phyloP scores from a whole-genome alignment of 2,329 filamentous ascomycete genomes.

The Pleoardoris graminearum region DNA sequence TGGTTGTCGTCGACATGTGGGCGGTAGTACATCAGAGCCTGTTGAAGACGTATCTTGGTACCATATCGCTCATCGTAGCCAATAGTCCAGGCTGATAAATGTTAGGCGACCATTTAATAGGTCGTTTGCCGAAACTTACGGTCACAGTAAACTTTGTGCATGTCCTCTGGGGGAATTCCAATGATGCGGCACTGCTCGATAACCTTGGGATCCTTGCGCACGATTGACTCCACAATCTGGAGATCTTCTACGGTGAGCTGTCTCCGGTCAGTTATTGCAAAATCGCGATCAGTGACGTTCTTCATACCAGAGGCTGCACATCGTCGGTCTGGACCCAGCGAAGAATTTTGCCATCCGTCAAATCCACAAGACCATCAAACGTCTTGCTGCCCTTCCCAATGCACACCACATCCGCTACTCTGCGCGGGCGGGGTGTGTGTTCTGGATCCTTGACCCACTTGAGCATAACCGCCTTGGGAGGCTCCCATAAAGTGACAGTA shows the following conservation, averaged over 20 bases:
- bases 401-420: slow-evolving; percentile 80
- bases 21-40: slow-evolving; percentile 94
- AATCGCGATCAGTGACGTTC: no score
- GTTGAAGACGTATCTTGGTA: slow-evolving; percentile 76
- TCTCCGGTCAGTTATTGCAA: slow-evolving; percentile 6
- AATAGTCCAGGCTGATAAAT: slow-evolving; percentile 76
- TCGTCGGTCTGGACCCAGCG: slow-evolving; percentile 76
- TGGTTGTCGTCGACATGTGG: slow-evolving; percentile 84
- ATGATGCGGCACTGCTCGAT: slow-evolving; percentile 87
- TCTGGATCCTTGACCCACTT: slow-evolving; percentile 72
- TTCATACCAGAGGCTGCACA: slow-evolving; percentile 74
- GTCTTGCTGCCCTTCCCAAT: slow-evolving; percentile 79
- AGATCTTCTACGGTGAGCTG: slow-evolving; percentile 91
- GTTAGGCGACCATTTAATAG: slow-evolving; percentile 15
- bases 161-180: slow-evolving; percentile 78
- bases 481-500: slow-evolving; percentile 81
- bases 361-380: slow-evolving; percentile 79
- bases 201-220: slow-evolving; percentile 78
- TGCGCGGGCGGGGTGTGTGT: slow-evolving; percentile 63
- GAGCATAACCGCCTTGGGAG: slow-evolving; percentile 81
- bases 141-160: slow-evolving; percentile 96
- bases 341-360: slow-evolving; percentile 67
- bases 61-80: slow-evolving; percentile 91
- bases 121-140: slow-evolving; percentile 53
- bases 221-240: slow-evolving; percentile 74